phyloP scores from a whole-genome alignment of 768 basidiomycete species.

The Bullera alba region DNA sequence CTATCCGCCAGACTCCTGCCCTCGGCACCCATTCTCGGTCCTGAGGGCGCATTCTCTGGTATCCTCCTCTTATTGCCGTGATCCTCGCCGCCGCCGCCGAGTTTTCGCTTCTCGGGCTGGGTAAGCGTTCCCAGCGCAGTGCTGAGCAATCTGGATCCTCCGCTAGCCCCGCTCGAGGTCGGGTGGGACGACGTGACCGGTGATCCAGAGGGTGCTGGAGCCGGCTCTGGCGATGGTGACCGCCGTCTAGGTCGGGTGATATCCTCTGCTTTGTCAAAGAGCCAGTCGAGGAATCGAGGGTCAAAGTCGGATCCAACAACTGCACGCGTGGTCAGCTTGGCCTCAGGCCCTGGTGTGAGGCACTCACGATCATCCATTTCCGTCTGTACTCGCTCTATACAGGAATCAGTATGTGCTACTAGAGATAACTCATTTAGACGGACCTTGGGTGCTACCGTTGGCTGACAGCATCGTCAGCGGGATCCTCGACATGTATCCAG shows the following conservation, averaged over 20 bases:
- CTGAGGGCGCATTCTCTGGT: conserved; percentile 54
- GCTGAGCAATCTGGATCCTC: conserved; percentile 22
- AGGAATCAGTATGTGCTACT: conserved; percentile 9
- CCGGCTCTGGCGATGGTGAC: conserved; percentile 2
- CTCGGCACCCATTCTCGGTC: conserved; percentile 65
- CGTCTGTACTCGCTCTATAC: conserved; percentile 31
- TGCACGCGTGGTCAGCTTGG: background rate
- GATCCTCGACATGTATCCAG: background rate
- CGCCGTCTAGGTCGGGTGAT: conserved; percentile 6
- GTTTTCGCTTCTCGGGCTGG: conserved; percentile 34
- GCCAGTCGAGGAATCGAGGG: conserved; percentile 35
- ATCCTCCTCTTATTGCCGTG: conserved; percentile 27
- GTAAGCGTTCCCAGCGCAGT: conserved; percentile 31
- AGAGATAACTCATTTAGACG: conserved; percentile 13
- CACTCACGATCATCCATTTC: conserved; percentile 42
- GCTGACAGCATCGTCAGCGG: conserved; percentile 17
- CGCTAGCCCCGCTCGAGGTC: background rate
- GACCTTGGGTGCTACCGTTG: conserved; percentile 36
- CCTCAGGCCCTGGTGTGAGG: background rate
- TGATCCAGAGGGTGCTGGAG: conserved; percentile 5
- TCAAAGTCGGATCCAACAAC: conserved; percentile 27
- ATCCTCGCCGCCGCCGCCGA: conserved; percentile 13
- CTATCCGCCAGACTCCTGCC: conserved; percentile 71
- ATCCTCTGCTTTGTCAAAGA: conserved; percentile 25
- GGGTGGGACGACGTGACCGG: conserved; percentile 4